phyloP scores from a whole-genome alignment of 306 rosid genomes.

The Medicago ruthenica region DNA sequence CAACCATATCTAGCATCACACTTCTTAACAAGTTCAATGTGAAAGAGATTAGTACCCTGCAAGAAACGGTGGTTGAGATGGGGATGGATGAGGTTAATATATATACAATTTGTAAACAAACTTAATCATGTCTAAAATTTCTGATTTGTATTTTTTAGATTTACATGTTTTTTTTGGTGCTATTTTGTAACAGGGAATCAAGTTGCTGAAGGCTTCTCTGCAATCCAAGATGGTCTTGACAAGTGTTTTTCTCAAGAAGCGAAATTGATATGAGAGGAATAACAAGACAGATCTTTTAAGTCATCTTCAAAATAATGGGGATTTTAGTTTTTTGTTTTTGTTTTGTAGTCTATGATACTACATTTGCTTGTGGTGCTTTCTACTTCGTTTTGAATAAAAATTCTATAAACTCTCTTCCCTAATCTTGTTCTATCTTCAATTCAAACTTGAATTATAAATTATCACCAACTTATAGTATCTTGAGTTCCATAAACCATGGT shows the following conservation, averaged over 20 bases:
- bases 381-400: too few relatives aligned
- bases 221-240: constrained; percentile 26
- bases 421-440: too few relatives aligned
- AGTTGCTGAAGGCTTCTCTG: constrained; percentile 35
- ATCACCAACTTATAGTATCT: too few relatives aligned
- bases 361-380: too few relatives aligned
- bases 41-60: constrained; percentile 37
- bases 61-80: constrained; percentile 46
- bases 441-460: too few relatives aligned
- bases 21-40: constrained; percentile 40
- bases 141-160: background rate
- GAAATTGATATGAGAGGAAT: background rate
- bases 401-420: too few relatives aligned
- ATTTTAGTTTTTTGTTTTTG: background rate
- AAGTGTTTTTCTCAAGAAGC: constrained; percentile 24
- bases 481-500: too few relatives aligned
- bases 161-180: background rate
- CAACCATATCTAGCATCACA: constrained; percentile 44
- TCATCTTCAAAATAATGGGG: background rate
- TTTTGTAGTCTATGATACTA: too few relatives aligned
- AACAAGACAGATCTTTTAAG: background rate
- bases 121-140: background rate
- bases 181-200: background rate
- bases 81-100: constrained; percentile 40
- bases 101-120: too few relatives aligned